Evolutionary conservation across 2,329 filamentous ascomycete genomes (phyloP).

Genomic region (Hirsutella rhossiliensis): DNA sequence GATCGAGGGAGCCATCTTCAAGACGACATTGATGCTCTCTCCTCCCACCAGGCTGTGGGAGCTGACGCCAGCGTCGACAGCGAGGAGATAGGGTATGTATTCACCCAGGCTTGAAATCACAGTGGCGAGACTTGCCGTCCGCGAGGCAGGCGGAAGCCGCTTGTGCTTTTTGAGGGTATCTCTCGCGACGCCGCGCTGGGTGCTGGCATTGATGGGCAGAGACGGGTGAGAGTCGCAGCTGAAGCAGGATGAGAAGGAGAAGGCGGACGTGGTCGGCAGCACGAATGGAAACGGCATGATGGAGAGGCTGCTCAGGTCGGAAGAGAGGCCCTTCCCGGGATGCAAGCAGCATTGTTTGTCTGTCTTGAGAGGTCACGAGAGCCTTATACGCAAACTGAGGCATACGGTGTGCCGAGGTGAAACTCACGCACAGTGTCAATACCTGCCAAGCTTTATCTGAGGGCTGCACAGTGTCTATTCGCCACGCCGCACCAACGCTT

Average conservation of each 20-base stretch:
- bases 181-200: conserved; percentile 70
- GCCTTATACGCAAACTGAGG: not conserved
- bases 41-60: conserved; percentile 27
- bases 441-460: not conserved
- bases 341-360: not conserved
- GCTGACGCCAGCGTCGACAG: conserved; percentile 61
- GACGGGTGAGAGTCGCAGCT: conserved; percentile 78
- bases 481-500: not conserved
- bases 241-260: conserved; percentile 70
- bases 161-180: conserved; percentile 84
- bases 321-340: not conserved
- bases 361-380: not conserved
- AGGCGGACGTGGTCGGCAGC: conserved; percentile 79
- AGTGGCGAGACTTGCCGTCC: conserved; percentile 56
- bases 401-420: too few relatives aligned
- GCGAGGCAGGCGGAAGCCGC: conserved; percentile 60
- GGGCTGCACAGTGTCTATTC: not conserved
- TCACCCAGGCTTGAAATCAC: conserved; percentile 58
- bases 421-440: too few relatives aligned
- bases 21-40: conserved; percentile 56
- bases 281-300: conserved; percentile 82
- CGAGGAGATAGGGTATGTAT: conserved; percentile 77
- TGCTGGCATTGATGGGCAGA: conserved; percentile 69
- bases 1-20: conserved; percentile 48
- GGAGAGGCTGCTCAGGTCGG: not conserved